Percentiles rank a stretch among this genome's conserved stretches.
These are phyloP conservation scores for Suhomyces ambrosiae DNA, from an alignment of 1,139 yeast species.

Conservation along the genomic window DNA sequence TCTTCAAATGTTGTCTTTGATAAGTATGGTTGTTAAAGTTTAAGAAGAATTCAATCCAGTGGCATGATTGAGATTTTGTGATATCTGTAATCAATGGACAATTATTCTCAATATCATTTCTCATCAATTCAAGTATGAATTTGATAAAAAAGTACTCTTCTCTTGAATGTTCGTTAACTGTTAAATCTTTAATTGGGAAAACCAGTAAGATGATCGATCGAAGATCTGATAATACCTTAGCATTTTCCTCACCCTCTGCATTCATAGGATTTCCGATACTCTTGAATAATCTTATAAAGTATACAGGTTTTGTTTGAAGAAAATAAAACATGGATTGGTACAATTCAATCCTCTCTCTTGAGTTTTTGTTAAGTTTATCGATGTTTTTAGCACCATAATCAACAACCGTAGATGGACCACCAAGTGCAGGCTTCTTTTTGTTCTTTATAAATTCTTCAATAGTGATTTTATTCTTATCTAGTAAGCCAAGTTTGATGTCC, in stretches of 20 bases:
- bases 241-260: conserved; percentile 22
- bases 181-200: conserved; percentile 43
- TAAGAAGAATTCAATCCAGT: conserved; percentile 56
- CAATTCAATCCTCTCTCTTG: conserved; percentile 52
- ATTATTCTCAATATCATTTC: conserved; percentile 40
- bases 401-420: conserved; percentile 21
- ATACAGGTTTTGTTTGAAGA: conserved; percentile 81
- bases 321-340: conserved; percentile 81
- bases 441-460: conserved; percentile 71
- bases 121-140: conserved; percentile 55
- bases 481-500: conserved; percentile 76
- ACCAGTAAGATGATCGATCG: conserved; percentile 52
- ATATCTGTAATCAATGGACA: conserved; percentile 36
- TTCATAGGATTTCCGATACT: conserved; percentile 17
- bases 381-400: conserved; percentile 24
- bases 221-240: conserved; percentile 32
- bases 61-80: conserved; percentile 34
- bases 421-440: conserved; percentile 42
- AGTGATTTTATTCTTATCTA: conserved; percentile 78
- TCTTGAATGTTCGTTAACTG: conserved; percentile 46
- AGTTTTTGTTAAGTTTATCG: conserved; percentile 37
- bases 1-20: conserved; percentile 58
- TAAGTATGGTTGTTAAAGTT: conserved; percentile 60
- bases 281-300: conserved; percentile 56
- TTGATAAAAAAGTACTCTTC: conserved; percentile 77